Base-by-base conservation (phyloP, 257 asterid species). In the Echites panduratus region DNA sequence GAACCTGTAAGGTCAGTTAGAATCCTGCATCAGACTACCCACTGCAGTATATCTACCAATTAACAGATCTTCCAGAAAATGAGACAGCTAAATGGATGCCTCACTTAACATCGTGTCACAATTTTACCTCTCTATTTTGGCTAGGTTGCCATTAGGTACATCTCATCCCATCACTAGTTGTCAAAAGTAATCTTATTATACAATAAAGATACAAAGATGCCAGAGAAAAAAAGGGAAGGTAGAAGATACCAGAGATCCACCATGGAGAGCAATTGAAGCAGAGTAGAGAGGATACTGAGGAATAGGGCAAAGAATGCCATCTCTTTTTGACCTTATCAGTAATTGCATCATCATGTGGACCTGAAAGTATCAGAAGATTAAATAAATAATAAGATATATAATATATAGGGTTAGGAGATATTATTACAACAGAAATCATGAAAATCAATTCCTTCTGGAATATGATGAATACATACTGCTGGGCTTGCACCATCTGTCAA, bases 401-500 rank as follows among this genome's bases (percentile, higher is more conserved):
- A n/a, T n/a, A n/a, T n/a, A n/a, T n/a, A n/a, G n/a, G n/a, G n/a
- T n/a, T n/a, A 63, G 48, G 48, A 63, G n/a, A 63, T 35, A 16
- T 63, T 63, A 63, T 57, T 38, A 63, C 8, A 35, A 35, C 2
- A 17, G 35, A n/a, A 32, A 48, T 38, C n/a, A 24, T 38, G 27
- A 35, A 32, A 7, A 38, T 35, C 68, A 35, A 62, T 62, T 32
- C 16, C 22, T 16, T 63, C 19, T 16, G 38, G 48, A 32, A 35
- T 20, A 29, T 32, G 44, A 35, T 19, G 26, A 35, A 72, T 48
- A 27, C 40, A 35, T 87, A 95, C 99, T 79, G 96, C 99, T 58
- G 99, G 99, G 87, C 99, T 92, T 64, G 99, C 99, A 65, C 99
- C 99, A 79, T 95, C 99, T 26, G 99, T 95, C 93, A 95, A 82